These are phyloP conservation scores for Malassezia pachydermatis DNA, from an alignment of 1,284 basidiomycete species.

Conservation along the genomic window DNA sequence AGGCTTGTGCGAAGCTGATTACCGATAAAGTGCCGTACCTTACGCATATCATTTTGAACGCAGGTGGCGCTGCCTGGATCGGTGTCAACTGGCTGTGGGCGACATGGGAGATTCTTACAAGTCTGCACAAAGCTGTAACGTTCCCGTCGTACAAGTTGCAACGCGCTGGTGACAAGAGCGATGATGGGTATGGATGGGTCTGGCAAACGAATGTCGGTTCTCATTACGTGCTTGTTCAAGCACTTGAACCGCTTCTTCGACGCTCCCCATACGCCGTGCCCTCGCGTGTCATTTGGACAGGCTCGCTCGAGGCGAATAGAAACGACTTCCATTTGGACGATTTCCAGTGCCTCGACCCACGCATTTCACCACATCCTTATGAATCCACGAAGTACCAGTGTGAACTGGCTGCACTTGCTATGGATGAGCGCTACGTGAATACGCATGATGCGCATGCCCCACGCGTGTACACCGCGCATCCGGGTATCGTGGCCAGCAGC, in stretches of 20 bases:
- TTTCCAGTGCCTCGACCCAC: constrained; percentile 37
- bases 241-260: constrained; percentile 30
- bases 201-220: constrained; percentile 47
- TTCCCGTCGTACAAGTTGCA: constrained; percentile 45
- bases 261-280: constrained; percentile 35
- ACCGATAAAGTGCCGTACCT: constrained; percentile 30
- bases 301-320: constrained; percentile 43
- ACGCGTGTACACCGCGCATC: constrained; percentile 40
- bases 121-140: constrained; percentile 42
- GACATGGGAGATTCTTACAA: constrained; percentile 36
- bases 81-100: constrained; percentile 42
- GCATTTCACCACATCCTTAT: constrained; percentile 34
- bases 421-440: constrained; percentile 35
- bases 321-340: constrained; percentile 39
- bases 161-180: constrained; percentile 38
- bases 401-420: constrained; percentile 41
- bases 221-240: constrained; percentile 42
- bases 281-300: constrained; percentile 47
- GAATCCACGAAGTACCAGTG: constrained; percentile 48
- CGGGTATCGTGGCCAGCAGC: constrained; percentile 46
- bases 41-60: constrained; percentile 47
- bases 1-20: constrained; percentile 27
- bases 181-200: constrained; percentile 46
- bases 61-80: constrained; percentile 41
- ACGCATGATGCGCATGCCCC: constrained; percentile 26